Conservation (phyloP, 140 eudicot species). For the Flaveria floridana region DNA sequence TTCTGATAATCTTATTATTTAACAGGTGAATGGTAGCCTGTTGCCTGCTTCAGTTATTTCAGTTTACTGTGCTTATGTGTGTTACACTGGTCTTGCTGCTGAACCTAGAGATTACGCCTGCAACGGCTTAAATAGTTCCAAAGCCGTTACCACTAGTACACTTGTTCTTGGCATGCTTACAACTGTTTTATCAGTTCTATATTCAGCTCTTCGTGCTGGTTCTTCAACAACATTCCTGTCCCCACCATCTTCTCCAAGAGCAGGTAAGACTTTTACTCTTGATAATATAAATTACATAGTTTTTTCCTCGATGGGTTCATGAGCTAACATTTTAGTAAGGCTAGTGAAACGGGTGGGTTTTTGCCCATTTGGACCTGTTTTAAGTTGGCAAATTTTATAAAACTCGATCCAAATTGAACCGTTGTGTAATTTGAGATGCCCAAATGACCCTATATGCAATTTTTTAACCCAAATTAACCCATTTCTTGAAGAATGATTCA, state of each 20-base stretch:
- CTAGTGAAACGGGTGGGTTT: not conserved
- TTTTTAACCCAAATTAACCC: not conserved
- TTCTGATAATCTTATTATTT: not conserved
- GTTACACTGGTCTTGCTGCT: conserved; percentile 84
- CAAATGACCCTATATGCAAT: not conserved
- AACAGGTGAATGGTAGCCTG: conserved; percentile 92
- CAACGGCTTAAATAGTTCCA: conserved; percentile 79
- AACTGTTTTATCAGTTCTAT: conserved; percentile 81
- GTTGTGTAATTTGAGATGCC: not conserved
- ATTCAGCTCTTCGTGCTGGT: conserved; percentile 98
- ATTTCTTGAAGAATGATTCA: not conserved
- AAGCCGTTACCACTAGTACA: conserved; percentile 69
- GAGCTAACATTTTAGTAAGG: not conserved
- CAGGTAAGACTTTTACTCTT: conserved; percentile 51
- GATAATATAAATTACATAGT: not conserved
- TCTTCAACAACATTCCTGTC: conserved; percentile 87
- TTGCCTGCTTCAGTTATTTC: conserved; percentile 91
- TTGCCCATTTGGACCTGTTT: not conserved
- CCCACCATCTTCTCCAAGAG: conserved; percentile 92
- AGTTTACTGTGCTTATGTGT: conserved; percentile 89
- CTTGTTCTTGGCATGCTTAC: conserved; percentile 95
- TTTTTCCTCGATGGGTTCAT: not conserved
- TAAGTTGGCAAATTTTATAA: not conserved
- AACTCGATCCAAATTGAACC: not conserved
- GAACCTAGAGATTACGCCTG: conserved; percentile 90